Percentiles rank a stretch among this genome's conserved stretches.
These are phyloP conservation scores for Balansia obtecta DNA, from an alignment of 2,329 filamentous ascomycete species.

Conservation along the genomic window DNA sequence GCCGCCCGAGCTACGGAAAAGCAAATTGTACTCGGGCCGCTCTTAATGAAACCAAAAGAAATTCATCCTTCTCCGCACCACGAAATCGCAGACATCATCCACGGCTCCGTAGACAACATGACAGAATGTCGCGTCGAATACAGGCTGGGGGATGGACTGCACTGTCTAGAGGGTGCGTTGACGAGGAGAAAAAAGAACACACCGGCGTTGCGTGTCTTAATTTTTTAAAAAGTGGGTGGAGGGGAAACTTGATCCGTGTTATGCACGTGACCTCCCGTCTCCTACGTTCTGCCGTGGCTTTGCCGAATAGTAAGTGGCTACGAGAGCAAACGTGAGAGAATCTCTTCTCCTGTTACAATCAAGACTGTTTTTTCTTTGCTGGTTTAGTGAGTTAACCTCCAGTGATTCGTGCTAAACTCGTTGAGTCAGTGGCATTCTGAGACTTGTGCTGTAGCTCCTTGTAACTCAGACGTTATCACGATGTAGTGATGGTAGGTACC, in stretches of 20 bases:
- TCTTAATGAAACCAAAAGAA: slow-evolving; percentile 42
- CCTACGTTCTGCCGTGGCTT: slow-evolving; percentile 7
- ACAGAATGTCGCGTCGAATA: slow-evolving; percentile 57
- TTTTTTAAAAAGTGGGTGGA: not conserved
- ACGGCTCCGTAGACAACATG: slow-evolving; percentile 38
- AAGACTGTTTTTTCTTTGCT: no score
- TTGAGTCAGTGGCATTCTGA: no score
- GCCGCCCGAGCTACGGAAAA: slow-evolving; percentile 23
- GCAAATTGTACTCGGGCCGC: slow-evolving; percentile 37
- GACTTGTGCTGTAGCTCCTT: no score
- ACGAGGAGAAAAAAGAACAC: slow-evolving; percentile 32
- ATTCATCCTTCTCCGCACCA: slow-evolving; percentile 38
- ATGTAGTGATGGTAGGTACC: no score
- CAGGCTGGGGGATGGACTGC: slow-evolving; percentile 56
- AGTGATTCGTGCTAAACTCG: no score
- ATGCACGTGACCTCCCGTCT: slow-evolving; percentile 7
- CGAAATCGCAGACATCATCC: slow-evolving; percentile 52
- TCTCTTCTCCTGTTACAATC: no score
- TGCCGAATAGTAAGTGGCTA: slow-evolving; percentile 6
- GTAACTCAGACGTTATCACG: no score
- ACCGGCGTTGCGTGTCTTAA: not conserved
- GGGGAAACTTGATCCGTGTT: not conserved
- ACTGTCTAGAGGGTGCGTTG: slow-evolving; percentile 81
- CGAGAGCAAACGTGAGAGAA: no score
- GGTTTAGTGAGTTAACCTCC: no score